phyloP scores from a whole-genome alignment of 2,329 filamentous ascomycete genomes.

The Exophiala sp. region DNA sequence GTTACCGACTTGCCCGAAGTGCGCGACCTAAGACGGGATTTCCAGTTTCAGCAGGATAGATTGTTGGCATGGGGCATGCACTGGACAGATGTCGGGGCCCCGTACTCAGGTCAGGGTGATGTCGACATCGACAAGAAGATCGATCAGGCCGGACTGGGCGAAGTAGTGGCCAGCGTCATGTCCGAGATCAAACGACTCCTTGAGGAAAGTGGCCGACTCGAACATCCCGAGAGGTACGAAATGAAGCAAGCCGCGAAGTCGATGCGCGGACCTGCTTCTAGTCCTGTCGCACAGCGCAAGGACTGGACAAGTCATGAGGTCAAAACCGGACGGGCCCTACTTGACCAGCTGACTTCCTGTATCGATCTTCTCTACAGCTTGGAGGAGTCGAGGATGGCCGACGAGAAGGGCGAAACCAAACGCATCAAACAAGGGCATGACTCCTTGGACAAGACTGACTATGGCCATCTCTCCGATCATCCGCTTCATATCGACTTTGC shows the following conservation, averaged over 20 bases:
- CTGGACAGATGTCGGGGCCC: constrained; percentile 53
- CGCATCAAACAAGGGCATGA: constrained; percentile 18
- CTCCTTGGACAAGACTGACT: constrained; percentile 14
- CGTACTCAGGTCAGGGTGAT: constrained; percentile 22
- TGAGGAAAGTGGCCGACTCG: constrained; percentile 56
- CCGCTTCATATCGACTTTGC: constrained; percentile 28
- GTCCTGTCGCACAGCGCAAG: constrained; percentile 19
- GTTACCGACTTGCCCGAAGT: constrained; percentile 47
- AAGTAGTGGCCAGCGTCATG: constrained; percentile 59
- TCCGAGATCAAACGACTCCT: constrained; percentile 58
- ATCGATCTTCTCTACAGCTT: constrained; percentile 61
- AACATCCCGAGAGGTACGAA: constrained; percentile 35
- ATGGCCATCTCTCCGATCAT: constrained; percentile 22
- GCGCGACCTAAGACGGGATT: constrained; percentile 52
- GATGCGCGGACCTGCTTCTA: constrained; percentile 27
- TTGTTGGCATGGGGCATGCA: constrained; percentile 60
- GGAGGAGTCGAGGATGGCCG: constrained; percentile 47
- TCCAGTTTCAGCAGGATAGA: constrained; percentile 58
- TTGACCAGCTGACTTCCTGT: constrained; percentile 55
- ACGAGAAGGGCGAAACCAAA: constrained; percentile 22
- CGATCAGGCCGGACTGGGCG: constrained; percentile 56
- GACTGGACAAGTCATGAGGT: constrained; percentile 29
- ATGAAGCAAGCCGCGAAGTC: constrained; percentile 36
- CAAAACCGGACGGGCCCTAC: constrained; percentile 35
- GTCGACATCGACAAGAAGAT: constrained; percentile 57